A percentile compares a stretch with the other conserved stretches of the same genome.
These are phyloP conservation scores for Phytophthora fragariaefolia DNA, from an alignment of 352 stramenopile species.

Conservation along the genomic window DNA sequence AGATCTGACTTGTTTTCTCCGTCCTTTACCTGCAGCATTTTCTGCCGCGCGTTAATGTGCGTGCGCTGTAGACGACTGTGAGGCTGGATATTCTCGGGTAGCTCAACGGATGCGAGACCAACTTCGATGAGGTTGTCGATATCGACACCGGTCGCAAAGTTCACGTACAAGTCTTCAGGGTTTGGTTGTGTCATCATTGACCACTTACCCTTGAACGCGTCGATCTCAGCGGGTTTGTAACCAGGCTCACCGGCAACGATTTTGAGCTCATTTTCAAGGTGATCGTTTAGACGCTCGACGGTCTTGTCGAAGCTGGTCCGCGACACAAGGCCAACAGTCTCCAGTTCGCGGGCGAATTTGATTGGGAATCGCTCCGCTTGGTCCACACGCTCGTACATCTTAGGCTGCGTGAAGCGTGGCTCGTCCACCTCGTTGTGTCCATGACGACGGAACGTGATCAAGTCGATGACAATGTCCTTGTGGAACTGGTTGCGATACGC, in stretches of 20 bases:
- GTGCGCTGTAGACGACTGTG: slow-evolving; percentile 84
- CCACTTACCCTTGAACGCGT: slow-evolving; percentile 85
- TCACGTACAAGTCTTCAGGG: slow-evolving; percentile 59
- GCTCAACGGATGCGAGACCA: slow-evolving; percentile 65
- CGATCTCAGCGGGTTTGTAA: slow-evolving; percentile 71
- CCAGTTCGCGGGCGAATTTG: slow-evolving; percentile 75
- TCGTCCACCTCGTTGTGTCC: slow-evolving; percentile 93
- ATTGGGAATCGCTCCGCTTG: slow-evolving; percentile 69
- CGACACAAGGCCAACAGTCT: slow-evolving; percentile 61
- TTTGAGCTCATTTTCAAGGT: slow-evolving; percentile 73
- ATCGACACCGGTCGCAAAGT: slow-evolving; percentile 59
- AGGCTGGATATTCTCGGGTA: slow-evolving; percentile 59
- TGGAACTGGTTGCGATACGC: slow-evolving; percentile 86
- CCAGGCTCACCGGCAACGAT: slow-evolving; percentile 47
- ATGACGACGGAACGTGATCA: slow-evolving; percentile 85
- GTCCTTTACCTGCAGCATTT: slow-evolving; percentile 62
- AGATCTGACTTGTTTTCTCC: slow-evolving; percentile 39
- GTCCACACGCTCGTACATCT: slow-evolving; percentile 85
- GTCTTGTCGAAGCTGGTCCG: slow-evolving; percentile 64
- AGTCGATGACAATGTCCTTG: slow-evolving; percentile 89
- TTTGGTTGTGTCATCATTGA: slow-evolving; percentile 54
- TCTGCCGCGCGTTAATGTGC: slow-evolving; percentile 76
- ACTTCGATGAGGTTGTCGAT: slow-evolving; percentile 65
- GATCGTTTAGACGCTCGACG: slow-evolving; percentile 58
- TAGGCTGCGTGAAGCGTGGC: slow-evolving; percentile 88